These are phyloP conservation scores for Saccharomycopsis oosterbeekiorum DNA, from an alignment of 805 yeast genomes.

Conservation along the genomic window DNA sequence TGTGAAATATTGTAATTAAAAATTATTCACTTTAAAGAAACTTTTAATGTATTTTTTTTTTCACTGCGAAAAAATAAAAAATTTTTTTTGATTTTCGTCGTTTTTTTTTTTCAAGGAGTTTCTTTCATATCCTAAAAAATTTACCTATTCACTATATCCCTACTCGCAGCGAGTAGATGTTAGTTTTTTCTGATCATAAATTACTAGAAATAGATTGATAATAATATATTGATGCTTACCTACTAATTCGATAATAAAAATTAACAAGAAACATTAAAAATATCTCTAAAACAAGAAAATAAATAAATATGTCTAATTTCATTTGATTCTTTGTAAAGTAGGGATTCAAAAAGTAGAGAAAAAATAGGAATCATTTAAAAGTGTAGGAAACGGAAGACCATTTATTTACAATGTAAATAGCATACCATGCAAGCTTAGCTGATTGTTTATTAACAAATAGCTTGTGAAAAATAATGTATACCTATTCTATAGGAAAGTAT, in stretches of 20 bases:
- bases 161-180: not conserved
- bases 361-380: not conserved
- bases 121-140: not conserved
- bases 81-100: not conserved
- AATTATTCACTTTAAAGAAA: not conserved
- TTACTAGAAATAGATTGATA: not conserved
- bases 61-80: not conserved
- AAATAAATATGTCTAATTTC: too few species aligned
- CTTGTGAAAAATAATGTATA: too few species aligned
- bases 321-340: too few species aligned
- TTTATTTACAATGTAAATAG: too few species aligned
- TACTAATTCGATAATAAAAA: too few species aligned
- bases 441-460: not conserved
- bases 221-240: too few species aligned
- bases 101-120: conserved; percentile 1
- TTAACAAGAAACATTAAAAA: too few species aligned
- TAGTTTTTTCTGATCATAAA: not conserved
- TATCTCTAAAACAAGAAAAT: too few species aligned
- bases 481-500: too few species aligned
- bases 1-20: not conserved
- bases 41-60: not conserved
- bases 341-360: not conserved
- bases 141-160: not conserved
- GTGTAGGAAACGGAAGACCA: too few species aligned
- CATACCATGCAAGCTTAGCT: too few species aligned